A percentile compares a stretch with the other conserved stretches of the same genome.
Evolutionary conservation across 768 basidiomycete genomes (phyloP).

Genomic region (Panaeolus papilionaceus): DNA sequence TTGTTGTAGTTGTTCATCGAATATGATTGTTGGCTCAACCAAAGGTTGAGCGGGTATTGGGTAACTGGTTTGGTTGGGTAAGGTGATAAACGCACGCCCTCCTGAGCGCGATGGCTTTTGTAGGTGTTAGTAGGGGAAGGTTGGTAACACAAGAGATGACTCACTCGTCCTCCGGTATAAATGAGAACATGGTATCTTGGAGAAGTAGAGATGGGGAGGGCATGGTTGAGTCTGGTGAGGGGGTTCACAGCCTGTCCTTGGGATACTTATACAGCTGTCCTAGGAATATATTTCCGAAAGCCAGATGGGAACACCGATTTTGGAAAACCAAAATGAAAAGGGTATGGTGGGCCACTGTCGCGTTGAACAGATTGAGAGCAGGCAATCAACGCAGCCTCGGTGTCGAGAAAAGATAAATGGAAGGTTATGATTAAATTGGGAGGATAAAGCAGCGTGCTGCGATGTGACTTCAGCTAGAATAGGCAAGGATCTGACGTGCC

Average conservation of each 20-base stretch:
- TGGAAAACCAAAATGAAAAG: constrained; percentile 27
- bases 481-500: constrained; percentile 22
- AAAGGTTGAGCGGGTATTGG: constrained; percentile 15
- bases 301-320: constrained; percentile 25
- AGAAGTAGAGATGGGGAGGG: constrained; percentile 27
- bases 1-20: not conserved
- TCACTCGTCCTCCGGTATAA: constrained; percentile 9
- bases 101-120: not conserved
- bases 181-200: constrained; percentile 28
- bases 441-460: constrained; percentile 25
- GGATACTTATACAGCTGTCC: constrained; percentile 35
- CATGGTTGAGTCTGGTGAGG: constrained; percentile 24
- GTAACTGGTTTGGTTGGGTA: not conserved
- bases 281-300: constrained; percentile 32
- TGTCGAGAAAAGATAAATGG: constrained; percentile 33
- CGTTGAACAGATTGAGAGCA: constrained; percentile 25
- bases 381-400: constrained; percentile 35
- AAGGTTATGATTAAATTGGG: constrained; percentile 28
- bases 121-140: not conserved
- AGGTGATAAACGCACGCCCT: not conserved
- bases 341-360: constrained; percentile 26
- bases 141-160: constrained; percentile 7
- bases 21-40: constrained; percentile 22
- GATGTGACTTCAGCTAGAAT: constrained; percentile 26
- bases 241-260: constrained; percentile 21